phyloP scores from a whole-genome alignment of 805 yeast species.

The Kregervanrija fluxuum region DNA sequence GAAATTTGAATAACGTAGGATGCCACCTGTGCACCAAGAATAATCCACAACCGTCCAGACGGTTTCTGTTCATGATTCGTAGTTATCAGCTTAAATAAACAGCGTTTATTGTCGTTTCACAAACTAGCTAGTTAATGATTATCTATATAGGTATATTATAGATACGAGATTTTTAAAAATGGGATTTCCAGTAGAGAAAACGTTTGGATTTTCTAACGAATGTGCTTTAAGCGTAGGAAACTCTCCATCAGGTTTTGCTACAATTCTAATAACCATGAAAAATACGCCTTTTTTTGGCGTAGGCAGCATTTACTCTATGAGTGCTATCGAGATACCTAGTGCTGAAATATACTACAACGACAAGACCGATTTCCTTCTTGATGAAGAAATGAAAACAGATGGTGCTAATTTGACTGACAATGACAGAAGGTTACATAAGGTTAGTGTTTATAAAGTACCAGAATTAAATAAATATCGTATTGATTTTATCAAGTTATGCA shows the following conservation, averaged over 20 bases:
- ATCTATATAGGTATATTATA: background rate
- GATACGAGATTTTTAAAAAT: background rate
- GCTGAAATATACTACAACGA: conserved; percentile 12
- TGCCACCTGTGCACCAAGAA: too few species aligned
- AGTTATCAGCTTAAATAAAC: too few species aligned
- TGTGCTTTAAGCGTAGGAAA: conserved; percentile 9
- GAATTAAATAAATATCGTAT: conserved; percentile 9
- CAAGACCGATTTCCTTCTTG: conserved; percentile 10
- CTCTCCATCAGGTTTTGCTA: conserved; percentile 11
- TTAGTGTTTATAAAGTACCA: conserved; percentile 5
- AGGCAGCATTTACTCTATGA: conserved; percentile 5
- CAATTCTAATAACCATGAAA: conserved; percentile 8
- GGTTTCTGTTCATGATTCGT: too few species aligned
- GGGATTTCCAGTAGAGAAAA: conserved; percentile 3
- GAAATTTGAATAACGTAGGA: too few species aligned
- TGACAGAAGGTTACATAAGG: conserved; percentile 9
- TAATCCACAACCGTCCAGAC: too few species aligned
- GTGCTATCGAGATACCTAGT: conserved; percentile 7
- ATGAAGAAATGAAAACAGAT: conserved; percentile 6
- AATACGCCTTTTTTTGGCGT: conserved; percentile 13
- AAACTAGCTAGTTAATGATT: too few species aligned
- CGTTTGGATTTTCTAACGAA: conserved; percentile 8
- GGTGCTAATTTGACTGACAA: conserved; percentile 1
- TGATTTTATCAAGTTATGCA: conserved; percentile 8
- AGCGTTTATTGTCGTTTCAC: background rate